These are phyloP conservation scores for Rhynchosporium agropyri DNA, from an alignment of 2,329 filamentous ascomycete species.

Conservation along the genomic window DNA sequence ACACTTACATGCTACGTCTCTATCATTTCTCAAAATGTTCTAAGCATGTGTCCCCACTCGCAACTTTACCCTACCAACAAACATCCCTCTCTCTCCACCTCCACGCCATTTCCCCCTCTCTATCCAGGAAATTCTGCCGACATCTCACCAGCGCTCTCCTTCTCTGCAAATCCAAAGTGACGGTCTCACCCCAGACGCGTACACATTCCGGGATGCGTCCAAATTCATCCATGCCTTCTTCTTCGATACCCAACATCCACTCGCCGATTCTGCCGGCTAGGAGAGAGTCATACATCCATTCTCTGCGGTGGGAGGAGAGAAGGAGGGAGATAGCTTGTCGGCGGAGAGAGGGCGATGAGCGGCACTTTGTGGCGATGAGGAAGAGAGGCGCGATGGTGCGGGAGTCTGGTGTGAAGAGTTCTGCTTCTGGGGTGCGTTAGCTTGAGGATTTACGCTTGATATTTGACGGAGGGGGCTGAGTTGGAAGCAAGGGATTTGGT, in stretches of 20 bases:
- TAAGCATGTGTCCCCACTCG: background rate
- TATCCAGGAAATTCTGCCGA: constrained; percentile 24
- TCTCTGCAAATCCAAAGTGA: constrained; percentile 28
- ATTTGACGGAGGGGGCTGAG: background rate
- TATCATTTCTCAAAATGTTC: background rate
- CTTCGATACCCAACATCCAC: constrained; percentile 37
- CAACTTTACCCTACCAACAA: constrained; percentile 15
- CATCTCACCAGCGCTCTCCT: constrained; percentile 26
- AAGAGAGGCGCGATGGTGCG: constrained; percentile 64
- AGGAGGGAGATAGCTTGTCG: constrained; percentile 64
- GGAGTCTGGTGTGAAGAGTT: constrained; percentile 30
- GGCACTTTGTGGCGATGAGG: constrained; percentile 66
- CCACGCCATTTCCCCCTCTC: constrained; percentile 18
- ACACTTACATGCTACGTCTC: background rate
- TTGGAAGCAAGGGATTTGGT: background rate
- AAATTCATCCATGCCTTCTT: constrained; percentile 30
- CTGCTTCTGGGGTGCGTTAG: constrained; percentile 22
- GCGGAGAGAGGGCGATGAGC: constrained; percentile 54
- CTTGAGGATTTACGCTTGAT: background rate
- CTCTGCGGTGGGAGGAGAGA: constrained; percentile 60
- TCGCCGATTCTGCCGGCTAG: constrained; percentile 30
- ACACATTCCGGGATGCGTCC: constrained; percentile 30
- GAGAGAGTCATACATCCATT: constrained; percentile 66
- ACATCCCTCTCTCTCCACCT: constrained; percentile 23
- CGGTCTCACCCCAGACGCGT: constrained; percentile 29